phyloP scores from a whole-genome alignment of 371 early-diverging fungal genomes.

The Mucor saturninus region DNA sequence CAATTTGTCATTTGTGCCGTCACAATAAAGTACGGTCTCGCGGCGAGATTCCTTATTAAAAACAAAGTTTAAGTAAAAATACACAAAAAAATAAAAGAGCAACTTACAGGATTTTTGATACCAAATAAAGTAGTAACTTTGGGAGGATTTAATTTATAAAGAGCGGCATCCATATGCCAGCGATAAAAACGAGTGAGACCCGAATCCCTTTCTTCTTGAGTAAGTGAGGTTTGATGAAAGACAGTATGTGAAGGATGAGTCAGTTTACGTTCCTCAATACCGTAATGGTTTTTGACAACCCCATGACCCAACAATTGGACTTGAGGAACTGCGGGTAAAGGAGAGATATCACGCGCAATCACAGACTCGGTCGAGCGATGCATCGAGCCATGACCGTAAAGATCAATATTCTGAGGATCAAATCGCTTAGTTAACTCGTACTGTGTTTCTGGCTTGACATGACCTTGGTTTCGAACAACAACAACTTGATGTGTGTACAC shows the following conservation, averaged over 20 bases:
- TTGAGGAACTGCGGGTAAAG: conserved; percentile 47
- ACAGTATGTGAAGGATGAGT: conserved; percentile 48
- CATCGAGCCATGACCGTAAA: conserved; percentile 52
- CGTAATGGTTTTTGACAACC: conserved; percentile 44
- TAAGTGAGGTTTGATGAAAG: conserved; percentile 43
- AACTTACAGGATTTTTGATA: conserved; percentile 52
- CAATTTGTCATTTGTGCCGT: conserved; percentile 43
- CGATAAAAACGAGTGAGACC: conserved; percentile 54
- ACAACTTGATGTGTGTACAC: conserved; percentile 55
- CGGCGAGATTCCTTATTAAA: conserved; percentile 41
- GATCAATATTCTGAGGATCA: conserved; percentile 49
- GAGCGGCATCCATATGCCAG: conserved; percentile 62
- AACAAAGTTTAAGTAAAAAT: background rate
- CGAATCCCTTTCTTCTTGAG: conserved; percentile 45
- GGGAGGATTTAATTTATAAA: conserved; percentile 52
- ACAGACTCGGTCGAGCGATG: conserved; percentile 47
- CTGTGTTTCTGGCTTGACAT: conserved; percentile 47
- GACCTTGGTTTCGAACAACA: conserved; percentile 46
- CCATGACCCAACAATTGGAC: conserved; percentile 56
- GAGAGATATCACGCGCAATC: conserved; percentile 52
- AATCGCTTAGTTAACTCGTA: conserved; percentile 49
- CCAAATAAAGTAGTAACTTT: conserved; percentile 54
- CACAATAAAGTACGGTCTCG: conserved; percentile 48
- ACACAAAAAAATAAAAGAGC: background rate
- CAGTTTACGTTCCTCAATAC: conserved; percentile 48